Conservation (phyloP, 75 land plant genomes). For the Pinus tabuliformis region DNA sequence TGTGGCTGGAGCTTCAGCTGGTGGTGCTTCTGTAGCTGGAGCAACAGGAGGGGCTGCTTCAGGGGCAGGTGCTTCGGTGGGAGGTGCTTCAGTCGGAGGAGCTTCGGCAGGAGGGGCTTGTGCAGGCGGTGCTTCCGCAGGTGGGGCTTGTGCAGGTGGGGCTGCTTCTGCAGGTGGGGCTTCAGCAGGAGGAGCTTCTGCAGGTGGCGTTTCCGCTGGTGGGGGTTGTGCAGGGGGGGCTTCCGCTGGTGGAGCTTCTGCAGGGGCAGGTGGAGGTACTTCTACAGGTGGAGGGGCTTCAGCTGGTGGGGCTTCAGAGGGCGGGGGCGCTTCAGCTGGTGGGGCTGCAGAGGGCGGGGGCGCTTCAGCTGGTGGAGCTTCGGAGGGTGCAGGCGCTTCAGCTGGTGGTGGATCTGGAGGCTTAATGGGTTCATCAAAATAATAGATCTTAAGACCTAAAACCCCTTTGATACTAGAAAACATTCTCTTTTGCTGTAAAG, state of each 20-base stretch:
- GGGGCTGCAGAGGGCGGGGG: constrained; percentile 9
- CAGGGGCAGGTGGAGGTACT: too few relatives aligned
- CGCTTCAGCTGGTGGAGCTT: constrained; percentile 4
- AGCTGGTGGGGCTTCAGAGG: constrained; percentile 11
- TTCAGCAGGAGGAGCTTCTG: neutral
- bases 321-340: neutral
- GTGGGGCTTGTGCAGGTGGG: constrained; percentile 2
- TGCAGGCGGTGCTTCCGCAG: constrained; percentile 2
- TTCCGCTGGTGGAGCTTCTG: too few relatives aligned
- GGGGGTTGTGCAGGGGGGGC: too few relatives aligned
- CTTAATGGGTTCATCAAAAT: constrained; percentile 37
- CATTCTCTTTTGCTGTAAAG: constrained; percentile 56
- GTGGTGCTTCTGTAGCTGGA: too few relatives aligned
- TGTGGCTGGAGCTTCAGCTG: constrained; percentile 7
- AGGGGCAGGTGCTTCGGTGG: neutral
- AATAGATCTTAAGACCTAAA: constrained; percentile 57
- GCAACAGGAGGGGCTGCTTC: too few relatives aligned
- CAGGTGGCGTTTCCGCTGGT: neutral
- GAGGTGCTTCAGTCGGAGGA: neutral
- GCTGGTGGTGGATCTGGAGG: constrained; percentile 11
- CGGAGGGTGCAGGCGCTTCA: neutral
- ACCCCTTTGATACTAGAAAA: constrained; percentile 75
- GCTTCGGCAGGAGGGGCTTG: constrained; percentile 7
- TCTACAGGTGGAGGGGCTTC: neutral
- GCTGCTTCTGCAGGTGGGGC: constrained; percentile 1